These are phyloP conservation scores for Bjerkandera adusta DNA, from an alignment of 1,284 basidiomycete species.

Conservation along the genomic window DNA sequence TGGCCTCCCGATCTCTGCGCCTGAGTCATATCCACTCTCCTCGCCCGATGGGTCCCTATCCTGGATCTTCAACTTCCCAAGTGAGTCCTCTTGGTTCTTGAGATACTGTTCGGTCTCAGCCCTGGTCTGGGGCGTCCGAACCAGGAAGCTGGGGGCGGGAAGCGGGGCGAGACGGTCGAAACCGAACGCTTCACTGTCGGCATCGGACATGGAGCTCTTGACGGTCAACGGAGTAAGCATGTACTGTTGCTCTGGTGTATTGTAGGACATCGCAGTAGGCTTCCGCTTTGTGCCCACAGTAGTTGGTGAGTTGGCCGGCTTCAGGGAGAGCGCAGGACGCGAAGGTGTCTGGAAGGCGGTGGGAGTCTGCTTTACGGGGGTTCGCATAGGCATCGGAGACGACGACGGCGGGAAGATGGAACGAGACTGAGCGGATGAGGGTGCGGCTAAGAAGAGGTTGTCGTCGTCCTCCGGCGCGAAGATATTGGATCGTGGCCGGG, in stretches of 20 bases:
- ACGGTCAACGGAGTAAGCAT: constrained; percentile 34
- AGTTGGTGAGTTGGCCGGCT: constrained; percentile 29
- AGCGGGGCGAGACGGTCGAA: constrained; percentile 69
- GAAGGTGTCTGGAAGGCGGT: constrained; percentile 25
- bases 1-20: constrained; percentile 36
- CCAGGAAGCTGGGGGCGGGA: constrained; percentile 52
- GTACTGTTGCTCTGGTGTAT: constrained; percentile 34
- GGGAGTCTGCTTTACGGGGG: constrained; percentile 50
- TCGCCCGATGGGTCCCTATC: constrained; percentile 47
- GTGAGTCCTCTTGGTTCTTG: constrained; percentile 59
- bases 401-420: constrained; percentile 35
- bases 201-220: constrained; percentile 21
- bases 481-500: constrained; percentile 20
- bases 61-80: constrained; percentile 60
- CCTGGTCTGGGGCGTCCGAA: constrained; percentile 53
- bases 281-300: constrained; percentile 57
- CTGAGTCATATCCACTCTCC: constrained; percentile 49
- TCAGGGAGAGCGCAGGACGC: constrained; percentile 29
- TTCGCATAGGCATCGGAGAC: constrained; percentile 38
- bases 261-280: constrained; percentile 53
- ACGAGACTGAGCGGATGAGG: constrained; percentile 37
- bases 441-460: constrained; percentile 45
- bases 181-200: constrained; percentile 22
- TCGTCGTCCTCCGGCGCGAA: constrained; percentile 49
- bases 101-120: constrained; percentile 64